Conservation (phyloP, 2,329 filamentous ascomycete genomes). For the Neurospora sp. region DNA sequence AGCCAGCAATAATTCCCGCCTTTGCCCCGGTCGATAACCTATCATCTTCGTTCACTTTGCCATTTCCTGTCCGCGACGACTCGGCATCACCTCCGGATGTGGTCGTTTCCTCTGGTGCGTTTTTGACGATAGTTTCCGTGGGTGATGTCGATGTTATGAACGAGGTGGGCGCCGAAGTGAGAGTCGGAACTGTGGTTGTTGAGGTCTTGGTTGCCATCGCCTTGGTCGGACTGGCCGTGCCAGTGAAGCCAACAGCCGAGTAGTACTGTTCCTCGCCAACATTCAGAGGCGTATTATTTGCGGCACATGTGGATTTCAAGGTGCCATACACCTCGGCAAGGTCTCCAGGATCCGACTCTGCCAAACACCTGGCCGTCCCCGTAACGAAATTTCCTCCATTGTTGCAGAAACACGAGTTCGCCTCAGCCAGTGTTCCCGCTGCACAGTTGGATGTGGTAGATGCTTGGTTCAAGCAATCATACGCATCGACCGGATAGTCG, state of each 20-base stretch:
- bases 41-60: background rate
- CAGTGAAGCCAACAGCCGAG: conserved; percentile 18
- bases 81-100: background rate
- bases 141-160: background rate
- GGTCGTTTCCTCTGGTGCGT: background rate
- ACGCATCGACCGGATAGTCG: conserved; percentile 31
- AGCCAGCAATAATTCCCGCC: conserved; percentile 22
- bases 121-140: background rate
- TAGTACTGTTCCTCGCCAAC: conserved; percentile 34
- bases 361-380: conserved; percentile 36
- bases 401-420: conserved; percentile 41
- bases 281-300: conserved; percentile 33
- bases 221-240: conserved; percentile 4
- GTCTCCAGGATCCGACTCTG: conserved; percentile 25
- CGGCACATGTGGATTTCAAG: conserved; percentile 33
- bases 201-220: conserved; percentile 8
- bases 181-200: conserved; percentile 7
- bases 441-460: conserved; percentile 31
- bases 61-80: background rate
- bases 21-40: conserved; percentile 17
- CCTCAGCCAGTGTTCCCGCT: conserved; percentile 26
- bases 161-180: conserved; percentile 2
- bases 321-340: conserved; percentile 33
- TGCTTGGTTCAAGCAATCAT: conserved; percentile 33
- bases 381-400: conserved; percentile 41